These are phyloP conservation scores for Tanozyma kutaoensis DNA, from an alignment of 805 yeast species.

Conservation along the genomic window DNA sequence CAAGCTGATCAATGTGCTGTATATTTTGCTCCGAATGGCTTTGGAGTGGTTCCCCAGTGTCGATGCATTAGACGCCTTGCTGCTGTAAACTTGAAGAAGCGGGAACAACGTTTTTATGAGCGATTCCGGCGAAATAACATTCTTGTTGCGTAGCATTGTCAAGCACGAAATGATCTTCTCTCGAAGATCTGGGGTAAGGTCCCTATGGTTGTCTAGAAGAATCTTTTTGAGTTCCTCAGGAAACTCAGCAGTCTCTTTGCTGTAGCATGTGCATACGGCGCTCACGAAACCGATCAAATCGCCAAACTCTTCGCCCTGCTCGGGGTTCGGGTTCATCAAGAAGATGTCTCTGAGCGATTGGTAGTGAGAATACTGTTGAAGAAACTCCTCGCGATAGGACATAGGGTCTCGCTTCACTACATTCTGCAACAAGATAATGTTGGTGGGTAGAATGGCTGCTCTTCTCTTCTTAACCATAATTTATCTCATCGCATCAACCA, in stretches of 20 bases:
- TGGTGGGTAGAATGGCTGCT: slow-evolving; percentile 87
- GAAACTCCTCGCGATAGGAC: slow-evolving; percentile 87
- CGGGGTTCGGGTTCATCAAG: slow-evolving; percentile 45
- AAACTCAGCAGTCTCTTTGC: slow-evolving; percentile 73
- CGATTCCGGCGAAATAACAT: slow-evolving; percentile 62
- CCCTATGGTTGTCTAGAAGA: slow-evolving; percentile 64
- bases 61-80: slow-evolving; percentile 18
- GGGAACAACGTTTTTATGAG: slow-evolving; percentile 86
- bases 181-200: slow-evolving; percentile 70
- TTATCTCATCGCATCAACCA: not conserved
- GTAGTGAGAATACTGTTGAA: slow-evolving; percentile 87
- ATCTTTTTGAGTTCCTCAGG: slow-evolving; percentile 70
- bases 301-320: slow-evolving; percentile 44
- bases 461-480: slow-evolving; percentile 77
- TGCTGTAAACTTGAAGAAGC: slow-evolving; percentile 50
- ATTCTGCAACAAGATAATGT: slow-evolving; percentile 83
- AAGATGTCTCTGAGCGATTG: slow-evolving; percentile 83
- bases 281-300: slow-evolving; percentile 85
- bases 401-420: slow-evolving; percentile 88
- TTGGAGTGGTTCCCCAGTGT: slow-evolving; percentile 56
- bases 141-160: slow-evolving; percentile 83
- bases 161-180: slow-evolving; percentile 86
- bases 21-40: slow-evolving; percentile 70
- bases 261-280: slow-evolving; percentile 84
- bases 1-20: slow-evolving; percentile 62